Percentiles rank a stretch among this genome's conserved stretches.
These are phyloP conservation scores for Spergularia marina DNA, from an alignment of 148 eudicot species.

Conservation along the genomic window DNA sequence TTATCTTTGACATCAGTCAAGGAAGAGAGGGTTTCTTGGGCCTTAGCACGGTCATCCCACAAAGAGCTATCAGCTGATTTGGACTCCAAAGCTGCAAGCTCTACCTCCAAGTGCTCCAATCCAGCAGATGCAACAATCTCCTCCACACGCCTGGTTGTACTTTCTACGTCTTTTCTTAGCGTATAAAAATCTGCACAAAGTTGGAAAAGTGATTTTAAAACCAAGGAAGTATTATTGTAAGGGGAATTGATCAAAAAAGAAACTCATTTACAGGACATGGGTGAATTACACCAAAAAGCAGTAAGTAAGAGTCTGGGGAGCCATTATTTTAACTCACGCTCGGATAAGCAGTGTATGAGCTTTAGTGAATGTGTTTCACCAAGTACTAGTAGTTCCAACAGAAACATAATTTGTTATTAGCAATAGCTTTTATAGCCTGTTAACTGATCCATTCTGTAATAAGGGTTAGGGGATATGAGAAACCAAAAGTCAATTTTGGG, in stretches of 20 bases:
- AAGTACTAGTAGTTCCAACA: not conserved
- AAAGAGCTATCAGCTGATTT: constrained; percentile 71
- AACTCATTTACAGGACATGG: not conserved
- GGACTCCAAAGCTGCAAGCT: constrained; percentile 59
- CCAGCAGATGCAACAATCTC: constrained; percentile 77
- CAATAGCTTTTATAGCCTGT: not conserved
- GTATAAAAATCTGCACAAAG: constrained; percentile 73
- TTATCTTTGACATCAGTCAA: constrained; percentile 84
- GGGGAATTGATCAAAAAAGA: not conserved
- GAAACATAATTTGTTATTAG: not conserved
- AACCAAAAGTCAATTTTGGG: too few relatives aligned
- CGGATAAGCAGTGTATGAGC: not conserved
- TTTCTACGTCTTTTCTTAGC: constrained; percentile 80
- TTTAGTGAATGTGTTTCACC: not conserved
- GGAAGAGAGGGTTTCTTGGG: constrained; percentile 81
- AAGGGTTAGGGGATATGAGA: not conserved
- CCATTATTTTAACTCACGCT: not conserved
- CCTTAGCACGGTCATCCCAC: constrained; percentile 92
- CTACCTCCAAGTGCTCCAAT: constrained; percentile 65
- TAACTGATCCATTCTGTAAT: not conserved
- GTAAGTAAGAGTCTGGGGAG: not conserved
- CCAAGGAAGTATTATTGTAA: not conserved
- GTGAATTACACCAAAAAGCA: not conserved
- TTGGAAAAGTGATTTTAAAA: not conserved
- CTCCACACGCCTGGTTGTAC: constrained; percentile 55